Evolutionary conservation across 306 rosid genomes (phyloP), one percentile per base, ranked within the genome.

Genomic region (Rosa chinensis): DNA sequence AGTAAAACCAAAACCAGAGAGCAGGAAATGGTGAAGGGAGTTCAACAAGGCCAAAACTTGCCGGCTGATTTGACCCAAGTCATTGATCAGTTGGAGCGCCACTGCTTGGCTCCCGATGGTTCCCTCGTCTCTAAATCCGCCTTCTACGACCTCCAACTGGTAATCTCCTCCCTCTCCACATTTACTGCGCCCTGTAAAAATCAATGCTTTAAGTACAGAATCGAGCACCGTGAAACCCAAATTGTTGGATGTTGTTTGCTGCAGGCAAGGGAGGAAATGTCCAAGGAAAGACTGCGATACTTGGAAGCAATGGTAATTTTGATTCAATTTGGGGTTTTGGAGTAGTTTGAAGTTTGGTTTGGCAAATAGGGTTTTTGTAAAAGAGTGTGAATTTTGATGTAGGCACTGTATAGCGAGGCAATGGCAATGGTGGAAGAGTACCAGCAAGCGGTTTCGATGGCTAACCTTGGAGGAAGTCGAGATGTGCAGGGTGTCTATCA

Each of bases 261-360:
- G 85, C 91, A 96, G 98, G 99, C 97, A 18, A 93, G 99, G 86
- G 98, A 96, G 89, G 99, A 96, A 89, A 96, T 96, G 99, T 91
- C 90, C 77, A 87, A 93, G 89, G 98, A 96, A 76, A 89, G 99
- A 82, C 86, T 89, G 77, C 98, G 98, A 6, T 90, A 93, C 81
- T 77, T 96, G 85, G 97, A 96, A 93, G 89, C 98, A 63, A 91
- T 89, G 98, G 98, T 96, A 43, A 49, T 47, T 78, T 0, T 66
- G 48, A 37, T 70, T 37, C 25, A 13, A 6, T 52, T n/a, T 37
- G 17, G 55, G 67, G 39, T 10, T 55, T 43, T 75, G 6, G 32
- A 49, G 2, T 61, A 10, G 45, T 42, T 75, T 45, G 28, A 9
- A 17, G 42, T 55, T 74, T 20, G 72, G 44, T 62, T 37, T 63